A percentile compares a stretch with the other conserved stretches of the same genome.
phyloP scores from a whole-genome alignment of 306 rosid species.

The Quercus glauca region DNA sequence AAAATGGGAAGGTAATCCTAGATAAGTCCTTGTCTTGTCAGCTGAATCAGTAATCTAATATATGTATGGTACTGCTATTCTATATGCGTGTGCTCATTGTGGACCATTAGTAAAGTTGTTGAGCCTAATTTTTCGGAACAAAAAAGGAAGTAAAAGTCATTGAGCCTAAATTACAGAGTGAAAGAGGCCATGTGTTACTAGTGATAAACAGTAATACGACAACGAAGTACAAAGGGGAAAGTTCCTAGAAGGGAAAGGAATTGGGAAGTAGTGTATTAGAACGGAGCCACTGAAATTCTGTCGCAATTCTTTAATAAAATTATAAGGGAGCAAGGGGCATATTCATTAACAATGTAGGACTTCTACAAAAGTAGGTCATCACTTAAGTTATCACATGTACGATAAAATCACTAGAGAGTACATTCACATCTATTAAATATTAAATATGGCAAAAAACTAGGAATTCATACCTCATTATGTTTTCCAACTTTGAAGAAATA shows the following conservation, averaged over 20 bases:
- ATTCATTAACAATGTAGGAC: background rate
- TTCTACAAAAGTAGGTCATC: background rate
- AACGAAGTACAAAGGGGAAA: background rate
- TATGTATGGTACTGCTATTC: background rate
- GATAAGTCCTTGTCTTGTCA: background rate
- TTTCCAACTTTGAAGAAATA: background rate
- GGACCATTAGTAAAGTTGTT: background rate
- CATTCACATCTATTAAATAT: background rate
- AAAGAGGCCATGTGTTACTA: background rate
- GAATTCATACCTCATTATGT: too few species aligned
- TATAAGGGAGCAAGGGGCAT: background rate
- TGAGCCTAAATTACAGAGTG: background rate
- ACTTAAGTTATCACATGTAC: background rate
- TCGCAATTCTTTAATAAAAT: background rate
- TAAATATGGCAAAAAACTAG: background rate
- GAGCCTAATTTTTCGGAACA: background rate
- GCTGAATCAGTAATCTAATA: background rate
- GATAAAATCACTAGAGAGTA: background rate
- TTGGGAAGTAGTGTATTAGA: background rate
- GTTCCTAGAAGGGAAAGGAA: background rate
- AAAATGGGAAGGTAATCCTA: background rate
- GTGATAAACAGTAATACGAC: background rate
- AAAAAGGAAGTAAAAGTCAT: background rate
- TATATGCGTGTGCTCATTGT: background rate
- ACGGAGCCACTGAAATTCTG: background rate